Percentiles rank a stretch among this genome's conserved stretches.
phyloP scores from a whole-genome alignment of 495 filamentous ascomycete genomes.

The Lasiosphaeria hispida region DNA sequence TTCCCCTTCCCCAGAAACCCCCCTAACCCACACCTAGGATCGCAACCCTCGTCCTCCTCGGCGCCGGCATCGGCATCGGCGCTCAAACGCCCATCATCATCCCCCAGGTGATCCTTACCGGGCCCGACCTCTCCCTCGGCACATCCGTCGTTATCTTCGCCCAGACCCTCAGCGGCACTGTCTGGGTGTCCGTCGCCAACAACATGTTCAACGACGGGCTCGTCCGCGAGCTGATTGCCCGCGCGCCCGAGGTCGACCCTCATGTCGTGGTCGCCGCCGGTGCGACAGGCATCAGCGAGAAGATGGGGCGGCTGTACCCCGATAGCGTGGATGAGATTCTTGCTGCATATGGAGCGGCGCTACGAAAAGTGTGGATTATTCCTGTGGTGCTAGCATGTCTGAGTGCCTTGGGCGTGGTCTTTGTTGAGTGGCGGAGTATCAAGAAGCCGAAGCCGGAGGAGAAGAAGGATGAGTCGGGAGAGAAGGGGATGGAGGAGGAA shows the following conservation, averaged over 20 bases:
- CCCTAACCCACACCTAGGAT: conserved; percentile 50
- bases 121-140: conserved; percentile 55
- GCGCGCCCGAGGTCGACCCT: conserved; percentile 25
- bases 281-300: conserved; percentile 40
- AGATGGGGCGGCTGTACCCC: conserved; percentile 16
- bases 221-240: conserved; percentile 37
- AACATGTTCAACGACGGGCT: conserved; percentile 56
- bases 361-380: conserved; percentile 45
- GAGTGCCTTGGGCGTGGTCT: conserved; percentile 38
- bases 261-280: conserved; percentile 29
- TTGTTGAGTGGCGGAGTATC: conserved; percentile 53
- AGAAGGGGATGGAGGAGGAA: conserved; percentile 45
- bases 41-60: conserved; percentile 59
- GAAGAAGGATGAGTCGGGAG: conserved; percentile 37
- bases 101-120: conserved; percentile 45
- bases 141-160: conserved; percentile 57
- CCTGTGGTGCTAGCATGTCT: conserved; percentile 39
- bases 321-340: conserved; percentile 28
- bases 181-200: conserved; percentile 59
- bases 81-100: conserved; percentile 57
- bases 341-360: conserved; percentile 42
- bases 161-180: conserved; percentile 58
- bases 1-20: not conserved
- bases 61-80: conserved; percentile 60
- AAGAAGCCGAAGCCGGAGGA: conserved; percentile 24